Evolutionary conservation across 2,329 filamentous ascomycete species (phyloP), one percentile per base, ranked within the genome.

Genomic region (Stagonosporopsis vannaccii): DNA sequence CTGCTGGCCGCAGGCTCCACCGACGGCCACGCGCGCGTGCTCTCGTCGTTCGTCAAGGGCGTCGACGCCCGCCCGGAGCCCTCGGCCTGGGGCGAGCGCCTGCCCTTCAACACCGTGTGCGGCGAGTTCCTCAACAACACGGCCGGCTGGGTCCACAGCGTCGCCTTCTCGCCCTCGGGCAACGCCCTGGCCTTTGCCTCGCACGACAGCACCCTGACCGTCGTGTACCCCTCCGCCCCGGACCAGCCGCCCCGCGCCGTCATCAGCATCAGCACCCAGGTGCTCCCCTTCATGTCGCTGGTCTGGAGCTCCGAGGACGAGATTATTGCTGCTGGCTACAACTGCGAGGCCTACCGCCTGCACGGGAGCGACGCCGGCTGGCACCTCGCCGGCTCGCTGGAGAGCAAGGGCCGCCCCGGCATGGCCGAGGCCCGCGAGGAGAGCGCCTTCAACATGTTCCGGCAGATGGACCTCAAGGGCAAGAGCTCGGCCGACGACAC

Each of bases 91-190:
- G 95, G 95, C 57, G 95, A 99, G 82, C 84, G 94, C 45, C 81
- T 99, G 60, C 95, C 95, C 6, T 99, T 99, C 84, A 97, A 97
- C 80, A 99, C 95, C 4, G 92, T 99, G 46, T 99, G 95, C 72
- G 95, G 95, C 71, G 95, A 99, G 79, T 99, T 87, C 74, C 77
- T 97, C 68, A 99, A 99, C 78, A 94, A 95, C 78, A 96, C 93
- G 1, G 95, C 95, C 25, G 95, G 95, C 17, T 99, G 95, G 95
- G 87, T 99, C 3, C 95, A 98, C 79, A 89, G 90, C 28, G 91
- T 96, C 13, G 89, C 90, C 13, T 99, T 99, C 78, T 97, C 92
- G 2, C 95, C 95, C 0, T 92, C 89, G 65, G 95, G 95, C 52
- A 86, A 97, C 70, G 92, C 90, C n/a, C 85, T 99, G 41, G 95